Conservation (phyloP, 2,329 filamentous ascomycete genomes). For the Onygenales sp. region DNA sequence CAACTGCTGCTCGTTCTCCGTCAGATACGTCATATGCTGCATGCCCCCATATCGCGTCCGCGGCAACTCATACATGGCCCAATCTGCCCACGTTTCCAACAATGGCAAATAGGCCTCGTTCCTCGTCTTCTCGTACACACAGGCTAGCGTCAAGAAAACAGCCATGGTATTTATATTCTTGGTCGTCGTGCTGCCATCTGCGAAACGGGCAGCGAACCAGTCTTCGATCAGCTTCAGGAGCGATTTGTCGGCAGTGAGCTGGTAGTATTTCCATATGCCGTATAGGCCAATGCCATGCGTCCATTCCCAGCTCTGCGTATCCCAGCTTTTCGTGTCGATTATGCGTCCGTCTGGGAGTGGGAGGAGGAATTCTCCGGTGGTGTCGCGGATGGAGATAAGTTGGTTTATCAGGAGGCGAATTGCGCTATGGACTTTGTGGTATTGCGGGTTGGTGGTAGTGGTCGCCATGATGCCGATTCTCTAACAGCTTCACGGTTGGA, state of each 20-base stretch:
- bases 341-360: constrained; percentile 61
- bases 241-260: constrained; percentile 53
- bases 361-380: constrained; percentile 63
- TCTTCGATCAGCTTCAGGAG: constrained; percentile 58
- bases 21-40: constrained; percentile 66
- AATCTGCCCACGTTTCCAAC: constrained; percentile 74
- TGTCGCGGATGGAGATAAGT: constrained; percentile 68
- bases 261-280: constrained; percentile 74
- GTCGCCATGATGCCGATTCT: not conserved
- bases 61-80: constrained; percentile 68
- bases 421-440: constrained; percentile 38
- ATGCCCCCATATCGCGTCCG: constrained; percentile 63
- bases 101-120: constrained; percentile 63
- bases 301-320: constrained; percentile 64
- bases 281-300: constrained; percentile 73
- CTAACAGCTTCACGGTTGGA: not conserved
- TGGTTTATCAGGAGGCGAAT: constrained; percentile 62
- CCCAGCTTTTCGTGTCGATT: constrained; percentile 79
- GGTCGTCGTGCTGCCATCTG: constrained; percentile 56
- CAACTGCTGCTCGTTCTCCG: constrained; percentile 62
- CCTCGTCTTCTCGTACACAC: constrained; percentile 65
- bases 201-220: constrained; percentile 63
- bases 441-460: not conserved
- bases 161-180: constrained; percentile 86
- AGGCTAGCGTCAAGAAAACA: constrained; percentile 64